Evolutionary conservation across 441 rosid species (phyloP).

Genomic region (Gossypium schwendimanii): DNA sequence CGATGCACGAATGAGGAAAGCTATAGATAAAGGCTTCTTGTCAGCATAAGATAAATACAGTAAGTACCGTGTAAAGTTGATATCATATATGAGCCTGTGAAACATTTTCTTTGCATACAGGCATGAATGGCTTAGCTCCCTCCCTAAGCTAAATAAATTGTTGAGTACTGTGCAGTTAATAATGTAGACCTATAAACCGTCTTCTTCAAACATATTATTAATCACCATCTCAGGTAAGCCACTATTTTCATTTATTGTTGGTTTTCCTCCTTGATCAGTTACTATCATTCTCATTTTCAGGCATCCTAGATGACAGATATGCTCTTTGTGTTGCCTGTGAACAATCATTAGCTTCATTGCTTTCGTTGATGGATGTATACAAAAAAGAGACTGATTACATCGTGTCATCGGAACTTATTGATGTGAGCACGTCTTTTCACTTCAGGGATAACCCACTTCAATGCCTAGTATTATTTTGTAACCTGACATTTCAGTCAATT

Average conservation of each 20-base stretch:
- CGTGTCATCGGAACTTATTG: background rate
- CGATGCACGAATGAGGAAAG: background rate
- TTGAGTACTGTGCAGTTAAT: background rate
- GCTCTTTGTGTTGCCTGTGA: slow-evolving; percentile 81
- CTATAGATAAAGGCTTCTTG: background rate
- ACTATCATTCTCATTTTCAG: background rate
- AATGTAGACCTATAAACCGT: background rate
- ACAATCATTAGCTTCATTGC: slow-evolving; percentile 69
- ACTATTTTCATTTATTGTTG: background rate
- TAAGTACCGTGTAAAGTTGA: slow-evolving; percentile 1
- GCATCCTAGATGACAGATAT: background rate
- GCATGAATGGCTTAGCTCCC: background rate
- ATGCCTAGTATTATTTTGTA: background rate
- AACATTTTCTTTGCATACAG: background rate
- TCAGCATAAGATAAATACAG: background rate
- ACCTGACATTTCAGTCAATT: background rate
- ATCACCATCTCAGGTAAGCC: background rate
- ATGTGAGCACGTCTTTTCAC: background rate
- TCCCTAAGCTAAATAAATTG: background rate
- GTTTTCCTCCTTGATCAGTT: background rate
- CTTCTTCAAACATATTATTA: background rate
- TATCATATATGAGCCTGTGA: background rate
- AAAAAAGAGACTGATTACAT: slow-evolving; percentile 50
- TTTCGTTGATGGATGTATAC: slow-evolving; percentile 65
- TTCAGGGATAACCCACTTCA: background rate